Conservation (phyloP, 2,329 filamentous ascomycete genomes). For the Tolypocladium inflatum region DNA sequence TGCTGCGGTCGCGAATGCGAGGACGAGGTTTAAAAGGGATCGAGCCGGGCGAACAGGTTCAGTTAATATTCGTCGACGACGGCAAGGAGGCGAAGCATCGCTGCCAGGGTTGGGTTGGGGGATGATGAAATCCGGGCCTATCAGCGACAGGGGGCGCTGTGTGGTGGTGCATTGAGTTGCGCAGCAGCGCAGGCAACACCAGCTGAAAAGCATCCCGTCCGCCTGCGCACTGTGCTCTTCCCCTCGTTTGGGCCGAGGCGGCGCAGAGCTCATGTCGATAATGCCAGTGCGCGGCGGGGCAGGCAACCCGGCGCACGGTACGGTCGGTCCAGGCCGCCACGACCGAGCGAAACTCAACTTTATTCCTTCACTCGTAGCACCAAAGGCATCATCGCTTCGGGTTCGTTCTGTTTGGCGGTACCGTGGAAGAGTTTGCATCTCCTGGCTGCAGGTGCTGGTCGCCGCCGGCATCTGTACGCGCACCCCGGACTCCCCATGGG, state of each 20-base stretch:
- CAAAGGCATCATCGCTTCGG: neutral
- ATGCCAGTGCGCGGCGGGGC: neutral
- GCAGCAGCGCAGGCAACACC: neutral
- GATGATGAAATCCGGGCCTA: neutral
- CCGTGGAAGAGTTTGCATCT: neutral
- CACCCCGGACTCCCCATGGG: neutral
- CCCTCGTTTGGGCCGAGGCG: too few relatives aligned
- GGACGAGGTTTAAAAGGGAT: neutral
- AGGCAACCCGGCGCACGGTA: neutral
- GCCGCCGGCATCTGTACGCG: too few relatives aligned
- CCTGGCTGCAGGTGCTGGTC: neutral
- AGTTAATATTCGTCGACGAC: conserved; percentile 1
- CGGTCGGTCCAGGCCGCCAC: neutral
- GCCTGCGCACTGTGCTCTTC: too few relatives aligned
- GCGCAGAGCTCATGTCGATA: too few relatives aligned
- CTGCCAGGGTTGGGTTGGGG: neutral
- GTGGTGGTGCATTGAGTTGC: neutral
- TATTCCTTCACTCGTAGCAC: too few relatives aligned
- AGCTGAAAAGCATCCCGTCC: neutral
- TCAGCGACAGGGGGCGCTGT: neutral
- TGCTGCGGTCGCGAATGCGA: neutral
- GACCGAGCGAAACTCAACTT: neutral
- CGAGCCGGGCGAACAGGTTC: neutral
- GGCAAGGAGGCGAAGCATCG: conserved; percentile 7
- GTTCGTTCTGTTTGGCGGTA: neutral